A percentile compares a stretch with the other conserved stretches of the same genome.
Conservation (phyloP, 768 basidiomycete genomes). For the Mycena haematopus region DNA sequence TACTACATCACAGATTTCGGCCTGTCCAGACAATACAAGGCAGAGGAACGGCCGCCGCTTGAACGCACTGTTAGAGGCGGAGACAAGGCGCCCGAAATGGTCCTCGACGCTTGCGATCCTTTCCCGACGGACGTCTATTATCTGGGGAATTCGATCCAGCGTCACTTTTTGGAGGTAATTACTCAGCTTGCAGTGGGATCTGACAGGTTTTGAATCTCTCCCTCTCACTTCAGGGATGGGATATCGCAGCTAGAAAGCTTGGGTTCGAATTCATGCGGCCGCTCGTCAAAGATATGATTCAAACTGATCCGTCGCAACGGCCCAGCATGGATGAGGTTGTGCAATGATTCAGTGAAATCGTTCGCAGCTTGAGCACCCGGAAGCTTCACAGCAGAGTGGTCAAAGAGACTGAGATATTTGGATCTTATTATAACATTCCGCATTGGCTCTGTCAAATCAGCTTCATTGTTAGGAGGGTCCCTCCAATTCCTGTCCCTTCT, state of each 20-base stretch:
- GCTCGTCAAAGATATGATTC: too few species aligned
- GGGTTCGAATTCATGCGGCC: slow-evolving; percentile 5
- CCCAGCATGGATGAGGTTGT: not conserved
- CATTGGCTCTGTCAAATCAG: too few species aligned
- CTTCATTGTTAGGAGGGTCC: too few species aligned
- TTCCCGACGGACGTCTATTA: not conserved
- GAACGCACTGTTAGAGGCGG: too few species aligned
- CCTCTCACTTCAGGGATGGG: not conserved
- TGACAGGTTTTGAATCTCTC: not conserved
- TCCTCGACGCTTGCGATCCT: not conserved
- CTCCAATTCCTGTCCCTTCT: too few species aligned
- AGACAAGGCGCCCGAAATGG: not conserved
- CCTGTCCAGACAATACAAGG: not conserved
- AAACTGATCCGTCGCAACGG: not conserved
- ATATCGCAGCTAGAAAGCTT: not conserved
- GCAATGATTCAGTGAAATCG: not conserved
- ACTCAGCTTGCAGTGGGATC: not conserved
- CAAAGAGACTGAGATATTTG: too few species aligned
- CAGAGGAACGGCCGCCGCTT: too few species aligned
- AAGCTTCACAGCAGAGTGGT: too few species aligned
- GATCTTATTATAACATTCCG: too few species aligned
- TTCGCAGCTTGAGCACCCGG: too few species aligned
- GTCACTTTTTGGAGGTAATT: too few species aligned
- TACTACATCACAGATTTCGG: slow-evolving; percentile 14
- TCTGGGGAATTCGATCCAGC: not conserved